A percentile compares a stretch with the other conserved stretches of the same genome.
Conservation (phyloP, 2,329 filamentous ascomycete genomes). For the Tetracladium maxilliforme region DNA sequence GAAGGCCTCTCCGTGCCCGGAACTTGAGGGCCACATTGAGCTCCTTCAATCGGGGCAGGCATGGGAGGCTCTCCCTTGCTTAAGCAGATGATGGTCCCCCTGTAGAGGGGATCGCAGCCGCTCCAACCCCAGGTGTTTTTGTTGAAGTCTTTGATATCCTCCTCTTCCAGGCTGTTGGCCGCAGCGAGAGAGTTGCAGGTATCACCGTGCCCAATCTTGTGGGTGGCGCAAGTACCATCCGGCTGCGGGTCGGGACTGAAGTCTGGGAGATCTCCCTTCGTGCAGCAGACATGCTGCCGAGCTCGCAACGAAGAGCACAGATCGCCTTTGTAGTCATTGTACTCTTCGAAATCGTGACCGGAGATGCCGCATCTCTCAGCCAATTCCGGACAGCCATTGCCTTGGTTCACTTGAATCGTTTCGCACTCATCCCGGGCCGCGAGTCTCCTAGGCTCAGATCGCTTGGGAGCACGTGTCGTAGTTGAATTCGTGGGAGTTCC, state of each 20-base stretch:
- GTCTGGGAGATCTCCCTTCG: slow-evolving; percentile 14
- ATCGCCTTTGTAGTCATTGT: slow-evolving; percentile 11
- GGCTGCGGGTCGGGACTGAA: slow-evolving; percentile 13
- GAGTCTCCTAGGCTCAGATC: slow-evolving; percentile 1
- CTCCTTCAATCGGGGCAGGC: slow-evolving; percentile 19
- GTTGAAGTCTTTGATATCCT: slow-evolving; percentile 21
- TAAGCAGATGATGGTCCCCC: slow-evolving; percentile 20
- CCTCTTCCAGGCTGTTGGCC: slow-evolving; percentile 13
- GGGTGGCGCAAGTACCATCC: slow-evolving; percentile 19
- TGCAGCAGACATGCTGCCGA: slow-evolving; percentile 17
- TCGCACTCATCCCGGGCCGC: slow-evolving; percentile 2
- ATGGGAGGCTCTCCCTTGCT: slow-evolving; percentile 23
- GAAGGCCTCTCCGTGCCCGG: slow-evolving; percentile 19
- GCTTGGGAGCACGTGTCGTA: too few relatives aligned
- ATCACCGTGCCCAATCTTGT: slow-evolving; percentile 17
- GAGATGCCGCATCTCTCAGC: slow-evolving; percentile 12
- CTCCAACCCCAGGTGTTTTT: slow-evolving; percentile 26
- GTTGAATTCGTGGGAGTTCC: too few relatives aligned
- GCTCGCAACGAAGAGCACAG: slow-evolving; percentile 12
- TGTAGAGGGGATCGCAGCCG: slow-evolving; percentile 18
- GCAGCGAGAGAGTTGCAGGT: slow-evolving; percentile 17
- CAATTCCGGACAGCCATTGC: slow-evolving; percentile 9
- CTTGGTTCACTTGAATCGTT: slow-evolving; percentile 6
- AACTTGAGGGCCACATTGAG: slow-evolving; percentile 28
- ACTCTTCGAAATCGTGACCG: slow-evolving; percentile 10